These are phyloP conservation scores for Durusdinium trenchii DNA, from an alignment of 73 alveolate genomes.

Conservation along the genomic window DNA sequence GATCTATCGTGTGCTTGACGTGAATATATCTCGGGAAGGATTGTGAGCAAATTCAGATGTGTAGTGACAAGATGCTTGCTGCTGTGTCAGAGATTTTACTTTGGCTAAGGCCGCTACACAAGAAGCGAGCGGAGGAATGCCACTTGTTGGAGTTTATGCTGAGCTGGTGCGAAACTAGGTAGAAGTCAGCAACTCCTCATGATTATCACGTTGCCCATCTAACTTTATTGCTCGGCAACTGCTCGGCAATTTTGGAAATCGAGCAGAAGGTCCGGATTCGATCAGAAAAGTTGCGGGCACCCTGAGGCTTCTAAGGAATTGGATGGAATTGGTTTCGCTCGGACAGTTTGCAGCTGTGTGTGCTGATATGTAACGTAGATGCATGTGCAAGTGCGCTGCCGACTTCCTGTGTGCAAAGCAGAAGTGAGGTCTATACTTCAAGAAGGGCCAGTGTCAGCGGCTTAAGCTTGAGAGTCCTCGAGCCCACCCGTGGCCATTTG, in stretches of 20 bases:
- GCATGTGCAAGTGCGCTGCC: not conserved
- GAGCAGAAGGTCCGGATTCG: not conserved
- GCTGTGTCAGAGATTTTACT: not conserved
- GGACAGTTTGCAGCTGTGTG: not conserved
- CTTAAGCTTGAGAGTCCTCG: not conserved
- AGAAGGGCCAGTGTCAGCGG: constrained; percentile 64
- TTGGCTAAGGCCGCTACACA: constrained; percentile 74
- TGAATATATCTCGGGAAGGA: too few species aligned
- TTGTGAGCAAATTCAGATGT: too few species aligned
- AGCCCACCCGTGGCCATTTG: too few species aligned
- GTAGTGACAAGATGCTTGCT: too few species aligned
- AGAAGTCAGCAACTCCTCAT: not conserved
- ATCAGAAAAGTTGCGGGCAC: too few species aligned
- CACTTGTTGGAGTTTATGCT: constrained; percentile 14
- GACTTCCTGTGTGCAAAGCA: not conserved
- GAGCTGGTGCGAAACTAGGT: not conserved
- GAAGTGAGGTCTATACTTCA: constrained; percentile 50
- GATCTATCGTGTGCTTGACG: too few species aligned
- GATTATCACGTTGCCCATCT: not conserved
- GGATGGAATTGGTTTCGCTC: not conserved
- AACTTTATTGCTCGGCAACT: not conserved
- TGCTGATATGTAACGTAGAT: not conserved
- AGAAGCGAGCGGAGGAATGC: constrained; percentile 87
- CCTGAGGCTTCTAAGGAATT: too few species aligned
- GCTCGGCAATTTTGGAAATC: not conserved